Evolutionary conservation across 2,329 filamentous ascomycete species (phyloP).

Genomic region (Claviceps digitariae): DNA sequence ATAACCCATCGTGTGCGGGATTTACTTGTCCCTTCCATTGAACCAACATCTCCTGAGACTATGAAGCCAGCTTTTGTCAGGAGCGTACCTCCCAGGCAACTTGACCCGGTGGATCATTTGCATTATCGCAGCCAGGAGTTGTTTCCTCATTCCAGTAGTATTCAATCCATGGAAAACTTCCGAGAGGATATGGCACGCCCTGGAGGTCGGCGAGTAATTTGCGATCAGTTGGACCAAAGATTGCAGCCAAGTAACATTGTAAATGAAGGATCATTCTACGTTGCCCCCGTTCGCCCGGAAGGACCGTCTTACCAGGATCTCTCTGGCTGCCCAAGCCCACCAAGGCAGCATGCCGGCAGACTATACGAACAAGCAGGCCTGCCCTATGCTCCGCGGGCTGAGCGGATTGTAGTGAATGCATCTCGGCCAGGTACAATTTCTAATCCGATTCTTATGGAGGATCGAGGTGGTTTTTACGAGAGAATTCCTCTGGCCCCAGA

Average conservation of each 20-base stretch:
- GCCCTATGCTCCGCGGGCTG: slow-evolving; percentile 10
- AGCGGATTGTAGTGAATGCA: slow-evolving; percentile 18
- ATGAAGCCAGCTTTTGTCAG: slow-evolving; percentile 23
- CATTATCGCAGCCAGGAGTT: slow-evolving; percentile 5
- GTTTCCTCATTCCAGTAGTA: slow-evolving; percentile 9
- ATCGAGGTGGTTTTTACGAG: slow-evolving; percentile 25
- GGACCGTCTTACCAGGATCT: not conserved
- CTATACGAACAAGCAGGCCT: slow-evolving; percentile 9
- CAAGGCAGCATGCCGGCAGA: slow-evolving; percentile 5
- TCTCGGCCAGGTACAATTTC: slow-evolving; percentile 17
- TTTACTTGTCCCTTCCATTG: slow-evolving; percentile 32
- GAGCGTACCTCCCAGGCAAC: slow-evolving; percentile 16
- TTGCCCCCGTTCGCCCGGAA: not conserved
- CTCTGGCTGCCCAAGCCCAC: not conserved
- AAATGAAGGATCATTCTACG: slow-evolving; percentile 1
- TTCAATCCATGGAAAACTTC: not conserved
- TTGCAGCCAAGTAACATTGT: not conserved
- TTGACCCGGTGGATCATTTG: slow-evolving; percentile 11
- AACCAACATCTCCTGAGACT: slow-evolving; percentile 25
- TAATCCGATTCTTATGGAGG: slow-evolving; percentile 26
- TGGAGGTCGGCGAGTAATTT: slow-evolving; percentile 7
- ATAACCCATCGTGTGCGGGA: slow-evolving; percentile 20
- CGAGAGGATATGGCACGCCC: not conserved
- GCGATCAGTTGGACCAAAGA: slow-evolving; percentile 5
- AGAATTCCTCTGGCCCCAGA: slow-evolving; percentile 11